Base-by-base conservation (phyloP, 148 eudicot genomes). In the Silene conica region DNA sequence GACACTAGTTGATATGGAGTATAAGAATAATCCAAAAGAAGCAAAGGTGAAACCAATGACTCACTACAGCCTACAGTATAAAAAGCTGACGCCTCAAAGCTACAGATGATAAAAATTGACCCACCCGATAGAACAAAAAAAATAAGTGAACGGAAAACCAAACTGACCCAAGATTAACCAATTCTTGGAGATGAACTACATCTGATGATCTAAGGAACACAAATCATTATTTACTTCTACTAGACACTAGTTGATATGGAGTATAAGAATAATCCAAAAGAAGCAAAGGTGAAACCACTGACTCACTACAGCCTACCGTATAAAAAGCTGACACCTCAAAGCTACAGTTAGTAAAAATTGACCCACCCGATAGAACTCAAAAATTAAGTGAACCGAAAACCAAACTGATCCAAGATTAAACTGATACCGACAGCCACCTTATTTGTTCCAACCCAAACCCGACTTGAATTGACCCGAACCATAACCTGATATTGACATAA, bases 281-380 rank as follows among this genome's bases (percentile, higher is more conserved):
- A 50, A 67, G 55, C 54, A 67, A 66, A 38, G 52, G 22, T 18
- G 52, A 43, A 7, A 67, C 23, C 10, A 25, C 26, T 19, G 26
- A 67, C 70, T n/a, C 15, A n/a, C 19, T 66, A 66, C 70, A 66
- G 19, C 8, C 8, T 9, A 48, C 52, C 11, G 52, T 41, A 19
- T 5, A 45, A 43, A 63, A 68, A 57, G 68, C 20, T 69, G n/a
- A 67, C 70, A 18, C 15, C 58, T 67, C 43, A n/a, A n/a, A n/a
- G n/a, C n/a, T n/a, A n/a, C n/a, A n/a, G n/a, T n/a, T n/a, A n/a
- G n/a, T n/a, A 54, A 6, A 38, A 38, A 38, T 7, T 38, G 43
- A 38, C 43, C 8, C 43, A 38, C 9, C 43, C 43, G 43, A 38
- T 38, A 38, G 43, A 38, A 38, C 43, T 9, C 9, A 7, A 38